A percentile compares a stretch with the other conserved stretches of the same genome.
phyloP scores from a whole-genome alignment of 352 stramenopile species.

The Globisporangium uncinulatum region DNA sequence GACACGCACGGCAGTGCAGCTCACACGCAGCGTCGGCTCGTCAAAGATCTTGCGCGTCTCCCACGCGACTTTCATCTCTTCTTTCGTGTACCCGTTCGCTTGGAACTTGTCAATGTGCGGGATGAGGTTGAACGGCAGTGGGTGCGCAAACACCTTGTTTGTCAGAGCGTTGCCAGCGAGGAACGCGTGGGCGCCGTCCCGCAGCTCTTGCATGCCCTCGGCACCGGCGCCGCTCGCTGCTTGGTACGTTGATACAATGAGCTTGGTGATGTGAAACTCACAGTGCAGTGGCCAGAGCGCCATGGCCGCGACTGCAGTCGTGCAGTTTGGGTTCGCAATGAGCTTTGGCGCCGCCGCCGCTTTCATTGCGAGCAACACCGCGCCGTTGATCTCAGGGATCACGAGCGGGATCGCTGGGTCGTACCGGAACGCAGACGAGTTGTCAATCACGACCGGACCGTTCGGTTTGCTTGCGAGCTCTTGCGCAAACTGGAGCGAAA shows the following conservation, averaged over 20 bases:
- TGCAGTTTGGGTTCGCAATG: conserved; percentile 99
- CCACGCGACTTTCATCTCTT: conserved; percentile 99
- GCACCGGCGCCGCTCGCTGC: conserved; percentile 88
- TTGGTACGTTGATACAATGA: conserved; percentile 96
- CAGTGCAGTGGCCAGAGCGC: conserved; percentile 96
- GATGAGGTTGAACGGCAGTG: conserved; percentile 98
- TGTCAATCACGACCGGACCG: conserved; percentile 96
- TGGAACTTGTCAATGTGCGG: conserved; percentile 99
- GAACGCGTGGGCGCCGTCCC: conserved; percentile 76
- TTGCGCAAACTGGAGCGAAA: conserved; percentile 93
- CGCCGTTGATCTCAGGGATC: conserved; percentile 95
- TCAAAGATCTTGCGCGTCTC: conserved; percentile 98
- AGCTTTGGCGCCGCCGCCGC: conserved; percentile 66
- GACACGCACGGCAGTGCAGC: conserved; percentile 95
- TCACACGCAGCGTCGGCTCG: conserved; percentile 71
- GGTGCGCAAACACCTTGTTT: conserved; percentile 96
- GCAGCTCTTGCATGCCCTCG: conserved; percentile 95
- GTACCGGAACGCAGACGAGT: conserved; percentile 97
- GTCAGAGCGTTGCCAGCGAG: conserved; percentile 64
- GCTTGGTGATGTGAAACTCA: conserved; percentile 94
- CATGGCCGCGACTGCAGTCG: conserved; percentile 97
- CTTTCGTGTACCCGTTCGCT: conserved; percentile 98
- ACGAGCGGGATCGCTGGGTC: conserved; percentile 89
- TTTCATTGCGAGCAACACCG: conserved; percentile 63
- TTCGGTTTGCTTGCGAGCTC: conserved; percentile 80